Evolutionary conservation across 768 basidiomycete species (phyloP).

Genomic region (Hericium alpestre): DNA sequence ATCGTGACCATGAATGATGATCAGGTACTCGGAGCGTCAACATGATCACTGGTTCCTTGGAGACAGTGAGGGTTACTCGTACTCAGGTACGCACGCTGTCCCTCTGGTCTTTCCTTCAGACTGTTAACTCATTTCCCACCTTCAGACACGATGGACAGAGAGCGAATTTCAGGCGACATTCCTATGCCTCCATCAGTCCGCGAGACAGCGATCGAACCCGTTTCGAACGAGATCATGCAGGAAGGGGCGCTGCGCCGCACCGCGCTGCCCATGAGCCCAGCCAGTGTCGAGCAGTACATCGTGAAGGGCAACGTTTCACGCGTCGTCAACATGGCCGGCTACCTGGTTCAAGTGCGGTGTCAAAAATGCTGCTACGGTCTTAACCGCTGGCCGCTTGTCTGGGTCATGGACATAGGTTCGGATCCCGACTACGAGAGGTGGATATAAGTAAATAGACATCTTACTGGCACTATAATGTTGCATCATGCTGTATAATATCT

Average conservation of each 20-base stretch:
- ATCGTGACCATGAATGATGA: too few species aligned
- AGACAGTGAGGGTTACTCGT: slow-evolving; percentile 10
- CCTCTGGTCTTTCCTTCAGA: neutral
- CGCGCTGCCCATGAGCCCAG: neutral
- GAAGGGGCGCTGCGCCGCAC: neutral
- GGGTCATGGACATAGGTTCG: too few species aligned
- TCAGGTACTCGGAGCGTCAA: slow-evolving; percentile 11
- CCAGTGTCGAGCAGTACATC: neutral
- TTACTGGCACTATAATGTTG: too few species aligned
- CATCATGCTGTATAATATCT: too few species aligned
- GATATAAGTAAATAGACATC: too few species aligned
- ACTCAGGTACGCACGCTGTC: slow-evolving; percentile 3
- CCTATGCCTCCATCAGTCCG: neutral
- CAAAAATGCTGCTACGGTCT: neutral
- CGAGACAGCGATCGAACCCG: neutral
- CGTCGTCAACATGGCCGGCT: neutral
- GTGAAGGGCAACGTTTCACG: slow-evolving; percentile 1
- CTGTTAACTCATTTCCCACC: too few species aligned
- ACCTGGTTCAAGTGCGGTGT: neutral
- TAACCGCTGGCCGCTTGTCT: too few species aligned
- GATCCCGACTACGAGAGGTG: too few species aligned
- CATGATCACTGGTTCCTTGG: slow-evolving; percentile 13
- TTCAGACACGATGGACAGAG: too few species aligned
- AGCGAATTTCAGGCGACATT: too few species aligned
- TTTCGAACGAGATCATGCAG: neutral